Conservation (phyloP, 495 filamentous ascomycete genomes). For the Penicillium paradoxum region DNA sequence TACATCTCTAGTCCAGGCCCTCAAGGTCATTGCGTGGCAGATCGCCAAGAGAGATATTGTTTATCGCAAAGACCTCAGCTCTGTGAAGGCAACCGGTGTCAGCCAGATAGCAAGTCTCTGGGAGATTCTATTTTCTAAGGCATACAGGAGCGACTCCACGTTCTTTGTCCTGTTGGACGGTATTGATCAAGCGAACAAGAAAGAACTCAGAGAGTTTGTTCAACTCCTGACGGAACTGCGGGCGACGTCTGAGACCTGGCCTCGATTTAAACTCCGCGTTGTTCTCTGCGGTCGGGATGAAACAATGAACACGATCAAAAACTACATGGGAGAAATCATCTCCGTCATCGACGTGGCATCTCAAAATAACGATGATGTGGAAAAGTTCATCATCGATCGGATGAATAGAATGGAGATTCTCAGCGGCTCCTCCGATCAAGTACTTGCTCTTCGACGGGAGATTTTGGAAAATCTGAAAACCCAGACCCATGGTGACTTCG, state of each 20-base stretch:
- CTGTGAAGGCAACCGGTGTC: conserved; percentile 2
- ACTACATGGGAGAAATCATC: conserved; percentile 1
- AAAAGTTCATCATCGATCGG: conserved; percentile 11
- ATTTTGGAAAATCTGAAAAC: conserved; percentile 9
- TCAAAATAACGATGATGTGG: conserved; percentile 10
- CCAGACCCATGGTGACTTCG: conserved; percentile 15
- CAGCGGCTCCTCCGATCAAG: conserved; percentile 7
- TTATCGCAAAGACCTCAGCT: conserved; percentile 14
- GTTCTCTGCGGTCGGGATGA: conserved; percentile 7
- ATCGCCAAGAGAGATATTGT: conserved; percentile 13
- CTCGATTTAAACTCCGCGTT: conserved; percentile 13
- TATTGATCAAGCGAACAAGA: conserved; percentile 6
- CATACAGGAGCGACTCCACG: conserved; percentile 16
- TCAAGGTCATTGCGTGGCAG: conserved; percentile 17
- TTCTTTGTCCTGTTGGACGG: conserved; percentile 17
- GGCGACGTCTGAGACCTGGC: conserved; percentile 1
- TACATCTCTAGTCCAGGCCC: conserved; percentile 10
- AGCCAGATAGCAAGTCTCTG: conserved; percentile 8
- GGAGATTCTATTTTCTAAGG: conserved; percentile 13
- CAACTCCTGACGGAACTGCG: conserved; percentile 3
- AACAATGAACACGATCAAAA: conserved; percentile 6
- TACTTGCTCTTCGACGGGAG: conserved; percentile 7
- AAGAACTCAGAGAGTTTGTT: conserved; percentile 10
- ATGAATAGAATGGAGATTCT: conserved; percentile 19
- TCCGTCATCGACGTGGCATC: conserved; percentile 11